Evolutionary conservation across 1,284 basidiomycete genomes (phyloP).

Genomic region (Phellopilus nigrolimitatus): DNA sequence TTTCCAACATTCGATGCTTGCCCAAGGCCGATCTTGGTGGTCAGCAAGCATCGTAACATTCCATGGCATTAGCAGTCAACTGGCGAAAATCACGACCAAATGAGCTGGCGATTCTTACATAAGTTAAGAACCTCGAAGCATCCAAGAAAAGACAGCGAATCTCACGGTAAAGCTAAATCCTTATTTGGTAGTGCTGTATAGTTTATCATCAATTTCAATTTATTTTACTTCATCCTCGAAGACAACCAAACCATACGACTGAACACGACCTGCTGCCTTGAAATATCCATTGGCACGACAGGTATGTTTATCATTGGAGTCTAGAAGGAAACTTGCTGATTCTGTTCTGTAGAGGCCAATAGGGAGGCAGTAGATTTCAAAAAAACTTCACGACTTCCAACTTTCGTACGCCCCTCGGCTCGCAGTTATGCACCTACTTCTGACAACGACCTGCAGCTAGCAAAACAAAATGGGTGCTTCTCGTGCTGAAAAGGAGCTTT

Average conservation of each 20-base stretch:
- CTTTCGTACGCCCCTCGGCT: conserved; percentile 2
- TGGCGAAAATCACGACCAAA: too few species aligned
- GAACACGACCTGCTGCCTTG: conserved; percentile 52
- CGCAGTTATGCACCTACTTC: background rate
- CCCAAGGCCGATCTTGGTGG: conserved; percentile 33
- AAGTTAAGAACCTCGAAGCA: background rate
- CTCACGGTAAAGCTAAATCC: too few species aligned
- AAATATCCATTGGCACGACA: conserved; percentile 84
- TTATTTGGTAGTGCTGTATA: background rate
- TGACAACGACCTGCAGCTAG: conserved; percentile 4
- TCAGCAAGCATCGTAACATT: conserved; percentile 47
- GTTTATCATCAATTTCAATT: too few species aligned
- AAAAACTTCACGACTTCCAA: conserved; percentile 13
- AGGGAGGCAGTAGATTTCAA: conserved; percentile 64
- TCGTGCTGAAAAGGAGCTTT: conserved; percentile 87
- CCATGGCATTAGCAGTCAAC: conserved; percentile 40
- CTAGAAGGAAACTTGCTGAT: conserved; percentile 14
- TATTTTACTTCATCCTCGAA: too few species aligned
- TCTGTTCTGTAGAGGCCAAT: conserved; percentile 70
- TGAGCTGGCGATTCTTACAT: background rate
- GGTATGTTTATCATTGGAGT: conserved; percentile 25
- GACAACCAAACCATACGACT: background rate
- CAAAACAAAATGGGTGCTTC: conserved; percentile 79
- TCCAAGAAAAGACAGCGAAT: background rate
- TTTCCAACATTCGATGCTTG: background rate